A percentile compares a stretch with the other conserved stretches of the same genome.
Evolutionary conservation across 2,329 filamentous ascomycete species (phyloP).

Genomic region (Dryadomyces quercus-mongolicae): DNA sequence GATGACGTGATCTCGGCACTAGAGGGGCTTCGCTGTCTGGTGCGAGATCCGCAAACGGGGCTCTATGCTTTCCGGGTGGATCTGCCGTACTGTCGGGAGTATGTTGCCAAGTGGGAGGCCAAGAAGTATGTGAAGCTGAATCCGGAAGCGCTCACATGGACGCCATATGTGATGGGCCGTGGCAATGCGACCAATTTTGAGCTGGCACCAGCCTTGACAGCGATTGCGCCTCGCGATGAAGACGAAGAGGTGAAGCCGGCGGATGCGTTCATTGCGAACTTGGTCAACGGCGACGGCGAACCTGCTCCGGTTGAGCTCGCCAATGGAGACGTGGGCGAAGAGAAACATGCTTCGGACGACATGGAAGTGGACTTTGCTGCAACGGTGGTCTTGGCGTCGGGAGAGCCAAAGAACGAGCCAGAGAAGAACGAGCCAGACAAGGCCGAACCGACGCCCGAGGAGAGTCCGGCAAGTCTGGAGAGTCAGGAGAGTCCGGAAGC

Average conservation of each 20-base stretch:
- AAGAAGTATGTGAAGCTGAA: conserved; percentile 83
- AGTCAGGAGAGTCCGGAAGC: no score
- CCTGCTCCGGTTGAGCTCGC: neutral
- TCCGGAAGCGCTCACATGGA: conserved; percentile 76
- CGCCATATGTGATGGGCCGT: conserved; percentile 91
- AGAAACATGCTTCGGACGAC: neutral
- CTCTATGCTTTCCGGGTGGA: conserved; percentile 85
- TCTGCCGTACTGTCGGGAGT: conserved; percentile 71
- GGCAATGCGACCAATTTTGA: conserved; percentile 74
- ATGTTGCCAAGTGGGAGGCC: conserved; percentile 77
- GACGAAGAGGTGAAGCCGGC: conserved; percentile 36
- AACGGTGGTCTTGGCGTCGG: conserved; percentile 11
- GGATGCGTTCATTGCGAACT: conserved; percentile 15
- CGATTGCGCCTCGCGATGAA: conserved; percentile 78
- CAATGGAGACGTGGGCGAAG: neutral
- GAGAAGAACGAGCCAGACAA: neutral
- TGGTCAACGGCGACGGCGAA: conserved; percentile 19
- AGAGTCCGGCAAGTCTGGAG: neutral
- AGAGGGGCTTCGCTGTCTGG: conserved; percentile 78
- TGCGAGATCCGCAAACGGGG: conserved; percentile 78
- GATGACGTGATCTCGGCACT: conserved; percentile 93
- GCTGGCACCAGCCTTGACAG: conserved; percentile 66
- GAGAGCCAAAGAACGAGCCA: conserved; percentile 5
- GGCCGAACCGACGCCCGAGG: neutral
- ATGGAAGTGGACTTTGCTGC: conserved; percentile 9